Conservation (phyloP, 441 rosid genomes). For the Croton laevigatus region DNA sequence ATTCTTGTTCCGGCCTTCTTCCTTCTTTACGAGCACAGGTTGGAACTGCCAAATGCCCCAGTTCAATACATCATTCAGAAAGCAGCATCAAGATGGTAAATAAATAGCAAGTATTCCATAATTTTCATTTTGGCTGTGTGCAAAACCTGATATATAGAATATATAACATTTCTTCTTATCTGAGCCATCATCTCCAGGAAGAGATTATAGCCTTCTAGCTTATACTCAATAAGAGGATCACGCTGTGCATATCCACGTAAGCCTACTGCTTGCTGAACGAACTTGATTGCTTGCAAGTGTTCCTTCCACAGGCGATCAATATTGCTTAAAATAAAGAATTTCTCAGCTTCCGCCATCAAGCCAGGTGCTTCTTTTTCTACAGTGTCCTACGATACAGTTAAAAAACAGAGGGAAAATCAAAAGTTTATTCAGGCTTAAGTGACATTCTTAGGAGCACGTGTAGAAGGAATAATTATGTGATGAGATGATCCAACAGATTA, state of each 20-base stretch:
- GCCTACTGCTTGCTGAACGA: constrained; percentile 96
- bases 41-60: constrained; percentile 51
- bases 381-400: constrained; percentile 44
- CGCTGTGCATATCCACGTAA: constrained; percentile 96
- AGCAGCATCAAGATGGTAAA: not conserved
- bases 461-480: not conserved
- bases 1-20: constrained; percentile 43
- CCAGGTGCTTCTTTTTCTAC: constrained; percentile 90
- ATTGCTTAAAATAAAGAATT: constrained; percentile 85
- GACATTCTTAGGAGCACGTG: no score
- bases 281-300: constrained; percentile 93
- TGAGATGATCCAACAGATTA: not conserved
- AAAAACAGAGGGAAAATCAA: not conserved
- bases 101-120: not conserved
- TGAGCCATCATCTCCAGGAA: constrained; percentile 99
- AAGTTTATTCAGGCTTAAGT: not conserved
- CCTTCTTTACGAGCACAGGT: constrained; percentile 83
- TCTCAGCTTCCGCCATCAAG: constrained; percentile 90
- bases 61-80: not conserved
- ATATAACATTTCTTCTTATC: constrained; percentile 91
- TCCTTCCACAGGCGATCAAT: constrained; percentile 98
- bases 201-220: constrained; percentile 94
- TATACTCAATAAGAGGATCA: constrained; percentile 94
- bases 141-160: constrained; percentile 91
- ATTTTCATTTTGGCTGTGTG: not conserved